phyloP scores from a whole-genome alignment of 2,329 filamentous ascomycete species.

The Diaporthe humulicola region DNA sequence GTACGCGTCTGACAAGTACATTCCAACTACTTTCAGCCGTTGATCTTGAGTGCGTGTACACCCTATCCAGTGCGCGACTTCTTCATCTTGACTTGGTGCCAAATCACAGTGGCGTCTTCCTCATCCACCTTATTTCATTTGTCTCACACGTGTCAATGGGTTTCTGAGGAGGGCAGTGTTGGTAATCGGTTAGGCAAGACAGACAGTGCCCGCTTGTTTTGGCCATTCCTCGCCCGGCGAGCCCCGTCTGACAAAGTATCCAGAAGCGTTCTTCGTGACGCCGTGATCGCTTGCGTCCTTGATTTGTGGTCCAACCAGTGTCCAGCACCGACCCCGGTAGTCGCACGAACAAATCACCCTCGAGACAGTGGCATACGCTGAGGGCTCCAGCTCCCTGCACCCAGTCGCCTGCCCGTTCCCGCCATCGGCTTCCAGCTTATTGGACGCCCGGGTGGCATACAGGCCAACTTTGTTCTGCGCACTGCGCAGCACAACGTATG shows the following conservation, averaged over 20 bases:
- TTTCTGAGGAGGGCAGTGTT: not conserved
- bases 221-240: not conserved
- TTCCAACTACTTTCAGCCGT: no score
- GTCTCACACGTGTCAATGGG: conserved; percentile 36
- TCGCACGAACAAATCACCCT: conserved; percentile 36
- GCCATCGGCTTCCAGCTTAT: conserved; percentile 29
- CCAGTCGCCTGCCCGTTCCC: conserved; percentile 30
- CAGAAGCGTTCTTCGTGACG: conserved; percentile 24
- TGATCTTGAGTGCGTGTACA: not conserved
- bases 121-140: conserved; percentile 27
- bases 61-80: no score
- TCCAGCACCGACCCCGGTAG: not conserved
- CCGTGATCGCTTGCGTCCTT: conserved; percentile 34
- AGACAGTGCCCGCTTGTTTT: not conserved
- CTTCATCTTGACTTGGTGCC: not conserved
- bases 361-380: conserved; percentile 30
- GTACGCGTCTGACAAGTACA: not conserved
- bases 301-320: conserved; percentile 32
- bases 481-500: conserved; percentile 38
- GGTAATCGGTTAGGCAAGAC: conserved; percentile 21
- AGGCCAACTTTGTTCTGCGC: conserved; percentile 28
- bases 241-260: conserved; percentile 17
- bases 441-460: conserved; percentile 12
- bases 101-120: conserved; percentile 1
- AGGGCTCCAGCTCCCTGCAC: conserved; percentile 15